Base-by-base conservation (phyloP, 2,329 filamentous ascomycete genomes). In the Paracoccidioides lutzii region DNA sequence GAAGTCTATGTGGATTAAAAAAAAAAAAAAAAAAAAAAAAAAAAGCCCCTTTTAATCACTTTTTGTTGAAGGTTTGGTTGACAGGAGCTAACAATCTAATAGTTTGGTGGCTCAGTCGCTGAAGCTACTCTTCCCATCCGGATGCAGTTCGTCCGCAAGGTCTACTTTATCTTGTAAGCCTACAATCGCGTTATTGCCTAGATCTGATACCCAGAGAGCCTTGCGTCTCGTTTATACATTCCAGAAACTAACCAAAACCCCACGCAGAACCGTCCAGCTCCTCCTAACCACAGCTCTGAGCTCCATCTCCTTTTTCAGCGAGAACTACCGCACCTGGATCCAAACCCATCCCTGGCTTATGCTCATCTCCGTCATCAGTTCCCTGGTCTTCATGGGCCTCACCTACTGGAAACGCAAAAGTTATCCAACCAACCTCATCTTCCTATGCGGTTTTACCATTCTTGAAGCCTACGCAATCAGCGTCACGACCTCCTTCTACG, bases 321-420 rank as follows among this genome's bases (percentile, higher is more conserved):
- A 73, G 9, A 74, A 77, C 56, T 98, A 97, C 78, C 88, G 85
- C 69, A 66, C 64, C 53, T 98, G 90, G 89, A 91, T 98, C 65
- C 90, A 95, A 70, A 75, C 75, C 57, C 85, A 96, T 65, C 80
- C 82, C 52, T 90, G 82, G 78, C 78, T 95, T 70, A 87, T 97
- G 78, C 93, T 89, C 79, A 74, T 85, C 57, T 95, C 90, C 74
- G 80, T 95, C 64, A 81, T 95, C 70, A 87, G 88, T 61, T 81
- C 90, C 57, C 84, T 95, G 67, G 84, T 78, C 60, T 90, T 94
- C 75, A 85, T 95, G 81, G 76, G 87, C 63, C 78, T 93, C 58
- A 95, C 90, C 40, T 95, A 84, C 78, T 95, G 90, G 89, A 95
- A 95, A 75, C 87, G 89, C 75, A 91, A 93, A 73, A 90, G 87